These are phyloP conservation scores for Endothia cerciana DNA, from an alignment of 2,329 filamentous ascomycete species.

Conservation along the genomic window DNA sequence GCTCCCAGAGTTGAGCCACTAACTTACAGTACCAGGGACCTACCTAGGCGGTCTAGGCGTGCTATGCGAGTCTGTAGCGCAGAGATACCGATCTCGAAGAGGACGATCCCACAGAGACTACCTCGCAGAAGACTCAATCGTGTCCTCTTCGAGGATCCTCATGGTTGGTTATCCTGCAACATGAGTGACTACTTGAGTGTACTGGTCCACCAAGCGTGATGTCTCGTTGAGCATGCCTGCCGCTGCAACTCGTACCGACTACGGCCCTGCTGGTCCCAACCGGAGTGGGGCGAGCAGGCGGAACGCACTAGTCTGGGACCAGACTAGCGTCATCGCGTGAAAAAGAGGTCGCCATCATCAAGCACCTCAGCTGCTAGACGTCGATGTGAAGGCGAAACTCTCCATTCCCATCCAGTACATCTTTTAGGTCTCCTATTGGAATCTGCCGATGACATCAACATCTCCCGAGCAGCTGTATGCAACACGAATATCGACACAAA, in stretches of 20 bases:
- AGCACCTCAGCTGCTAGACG: slow-evolving; percentile 8
- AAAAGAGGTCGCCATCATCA: slow-evolving; percentile 19
- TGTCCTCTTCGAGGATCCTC: neutral
- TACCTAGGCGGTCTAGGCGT: neutral
- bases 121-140: neutral
- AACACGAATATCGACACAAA: slow-evolving; percentile 8
- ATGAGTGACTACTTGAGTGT: neutral
- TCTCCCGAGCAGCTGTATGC: slow-evolving; percentile 22
- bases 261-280: neutral
- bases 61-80: neutral
- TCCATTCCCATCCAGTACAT: slow-evolving; percentile 9
- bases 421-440: slow-evolving; percentile 13
- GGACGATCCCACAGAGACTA: neutral
- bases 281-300: neutral
- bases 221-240: neutral
- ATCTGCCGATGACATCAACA: slow-evolving; percentile 16
- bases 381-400: neutral
- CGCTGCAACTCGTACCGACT: neutral
- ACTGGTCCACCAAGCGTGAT: neutral
- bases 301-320: neutral
- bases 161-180: neutral
- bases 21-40: neutral
- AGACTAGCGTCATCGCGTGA: slow-evolving; percentile 11
- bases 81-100: neutral
- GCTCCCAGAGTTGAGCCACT: neutral